phyloP scores from a whole-genome alignment of 1,284 basidiomycete genomes.

The Abortiporus biennis region DNA sequence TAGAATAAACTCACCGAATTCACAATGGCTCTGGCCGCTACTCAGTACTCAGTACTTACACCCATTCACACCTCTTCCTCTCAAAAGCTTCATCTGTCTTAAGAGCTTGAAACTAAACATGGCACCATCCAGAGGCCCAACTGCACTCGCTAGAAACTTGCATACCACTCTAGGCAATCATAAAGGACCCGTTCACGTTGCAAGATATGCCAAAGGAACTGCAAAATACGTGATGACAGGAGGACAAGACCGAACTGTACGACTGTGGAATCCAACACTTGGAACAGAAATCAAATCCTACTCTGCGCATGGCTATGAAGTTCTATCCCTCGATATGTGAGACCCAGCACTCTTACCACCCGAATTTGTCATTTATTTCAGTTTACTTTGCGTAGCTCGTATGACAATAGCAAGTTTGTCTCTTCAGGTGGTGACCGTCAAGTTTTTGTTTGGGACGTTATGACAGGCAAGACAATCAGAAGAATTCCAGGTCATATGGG shows the following conservation, averaged over 20 bases:
- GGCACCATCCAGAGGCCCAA: constrained; percentile 61
- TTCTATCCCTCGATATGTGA: constrained; percentile 85
- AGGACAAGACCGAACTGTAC: constrained; percentile 84
- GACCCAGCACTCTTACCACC: constrained; percentile 1
- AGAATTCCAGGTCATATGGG: constrained; percentile 85
- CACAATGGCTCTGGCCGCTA: no score
- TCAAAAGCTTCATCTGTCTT: constrained; percentile 5
- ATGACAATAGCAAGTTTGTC: constrained; percentile 92
- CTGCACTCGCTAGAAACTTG: constrained; percentile 50
- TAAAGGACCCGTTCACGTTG: constrained; percentile 79
- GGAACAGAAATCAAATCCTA: constrained; percentile 91
- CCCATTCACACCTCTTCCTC: not conserved
- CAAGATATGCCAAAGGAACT: constrained; percentile 78
- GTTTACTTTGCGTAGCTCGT: constrained; percentile 46
- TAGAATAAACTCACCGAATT: no score
- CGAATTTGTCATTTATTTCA: constrained; percentile 1
- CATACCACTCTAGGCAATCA: constrained; percentile 60
- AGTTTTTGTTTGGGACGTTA: constrained; percentile 95
- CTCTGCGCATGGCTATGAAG: constrained; percentile 89
- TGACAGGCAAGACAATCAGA: constrained; percentile 75
- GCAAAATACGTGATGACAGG: constrained; percentile 89
- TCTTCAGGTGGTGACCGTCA: constrained; percentile 91
- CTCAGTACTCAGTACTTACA: no score
- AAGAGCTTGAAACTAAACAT: constrained; percentile 35
- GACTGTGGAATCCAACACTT: constrained; percentile 84